These are phyloP conservation scores for Pseudogymnoascus sp. DNA, from an alignment of 2,329 filamentous ascomycete species.

Conservation along the genomic window DNA sequence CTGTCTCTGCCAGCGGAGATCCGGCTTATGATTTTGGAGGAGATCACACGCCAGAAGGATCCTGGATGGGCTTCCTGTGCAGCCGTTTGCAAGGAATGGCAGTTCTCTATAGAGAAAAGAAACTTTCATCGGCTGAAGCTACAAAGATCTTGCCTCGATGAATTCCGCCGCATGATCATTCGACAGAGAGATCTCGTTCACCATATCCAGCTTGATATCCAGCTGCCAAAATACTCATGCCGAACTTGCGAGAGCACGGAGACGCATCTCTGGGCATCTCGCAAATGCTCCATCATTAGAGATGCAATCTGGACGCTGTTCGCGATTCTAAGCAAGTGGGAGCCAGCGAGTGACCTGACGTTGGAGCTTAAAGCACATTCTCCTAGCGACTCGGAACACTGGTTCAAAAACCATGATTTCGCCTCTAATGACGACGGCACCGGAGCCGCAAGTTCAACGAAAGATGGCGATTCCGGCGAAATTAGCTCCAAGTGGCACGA, in stretches of 20 bases:
- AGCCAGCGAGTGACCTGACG: conserved; percentile 19
- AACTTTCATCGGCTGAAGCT: not conserved
- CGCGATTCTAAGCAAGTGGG: conserved; percentile 27
- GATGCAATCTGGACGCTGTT: conserved; percentile 18
- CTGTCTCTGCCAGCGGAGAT: conserved; percentile 23
- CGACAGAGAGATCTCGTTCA: conserved; percentile 21
- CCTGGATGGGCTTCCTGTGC: conserved; percentile 27
- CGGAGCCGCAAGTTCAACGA: conserved; percentile 3
- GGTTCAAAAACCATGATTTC: conserved; percentile 27
- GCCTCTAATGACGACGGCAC: conserved; percentile 20
- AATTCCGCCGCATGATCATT: conserved; percentile 14
- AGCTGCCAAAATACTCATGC: conserved; percentile 25
- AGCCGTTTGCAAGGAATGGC: not conserved
- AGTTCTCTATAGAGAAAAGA: not conserved
- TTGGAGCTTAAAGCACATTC: conserved; percentile 31
- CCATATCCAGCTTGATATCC: conserved; percentile 27
- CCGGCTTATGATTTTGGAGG: conserved; percentile 28
- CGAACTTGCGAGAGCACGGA: conserved; percentile 19
- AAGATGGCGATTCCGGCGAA: not conserved
- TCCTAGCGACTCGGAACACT: conserved; percentile 31
- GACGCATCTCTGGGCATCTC: not conserved
- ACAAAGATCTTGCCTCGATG: not conserved
- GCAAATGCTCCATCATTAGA: not conserved
- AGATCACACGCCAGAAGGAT: conserved; percentile 24
- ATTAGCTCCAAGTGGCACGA: conserved; percentile 19